phyloP scores from a whole-genome alignment of 2,329 filamentous ascomycete genomes.

The Fonsecaea monophora region DNA sequence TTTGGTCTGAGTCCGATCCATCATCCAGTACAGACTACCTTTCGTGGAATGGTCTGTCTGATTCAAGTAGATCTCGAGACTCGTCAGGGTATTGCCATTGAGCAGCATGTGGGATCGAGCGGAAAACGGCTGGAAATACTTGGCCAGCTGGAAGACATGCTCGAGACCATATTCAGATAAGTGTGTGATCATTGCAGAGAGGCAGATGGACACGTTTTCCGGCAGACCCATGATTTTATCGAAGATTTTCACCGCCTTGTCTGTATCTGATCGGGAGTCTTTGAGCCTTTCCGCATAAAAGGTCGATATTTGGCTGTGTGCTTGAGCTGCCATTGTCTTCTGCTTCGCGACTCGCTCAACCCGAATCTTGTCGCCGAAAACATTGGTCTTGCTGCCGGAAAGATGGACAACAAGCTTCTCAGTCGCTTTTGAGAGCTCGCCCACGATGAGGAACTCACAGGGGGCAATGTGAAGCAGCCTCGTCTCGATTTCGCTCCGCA shows the following conservation, averaged over 20 bases:
- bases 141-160: constrained; percentile 94
- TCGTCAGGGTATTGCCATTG: constrained; percentile 92
- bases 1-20: constrained; percentile 88
- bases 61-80: constrained; percentile 94
- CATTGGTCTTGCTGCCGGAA: constrained; percentile 85
- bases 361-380: constrained; percentile 88
- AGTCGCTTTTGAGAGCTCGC: constrained; percentile 85
- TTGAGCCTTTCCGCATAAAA: constrained; percentile 92
- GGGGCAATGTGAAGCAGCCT: constrained; percentile 93
- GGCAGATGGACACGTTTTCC: constrained; percentile 84
- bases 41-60: constrained; percentile 83
- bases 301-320: constrained; percentile 85
- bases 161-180: constrained; percentile 90
- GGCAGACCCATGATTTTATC: constrained; percentile 86
- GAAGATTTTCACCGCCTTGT: constrained; percentile 70
- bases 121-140: constrained; percentile 96
- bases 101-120: constrained; percentile 93
- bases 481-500: constrained; percentile 95
- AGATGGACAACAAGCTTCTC: constrained; percentile 92
- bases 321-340: constrained; percentile 82
- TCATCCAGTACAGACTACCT: constrained; percentile 92
- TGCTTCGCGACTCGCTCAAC: constrained; percentile 78
- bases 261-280: constrained; percentile 56
- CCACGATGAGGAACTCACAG: constrained; percentile 92
- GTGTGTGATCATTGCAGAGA: constrained; percentile 96